These are phyloP conservation scores for Silene coronaria DNA, from an alignment of 179 eudicot genomes.

Conservation along the genomic window DNA sequence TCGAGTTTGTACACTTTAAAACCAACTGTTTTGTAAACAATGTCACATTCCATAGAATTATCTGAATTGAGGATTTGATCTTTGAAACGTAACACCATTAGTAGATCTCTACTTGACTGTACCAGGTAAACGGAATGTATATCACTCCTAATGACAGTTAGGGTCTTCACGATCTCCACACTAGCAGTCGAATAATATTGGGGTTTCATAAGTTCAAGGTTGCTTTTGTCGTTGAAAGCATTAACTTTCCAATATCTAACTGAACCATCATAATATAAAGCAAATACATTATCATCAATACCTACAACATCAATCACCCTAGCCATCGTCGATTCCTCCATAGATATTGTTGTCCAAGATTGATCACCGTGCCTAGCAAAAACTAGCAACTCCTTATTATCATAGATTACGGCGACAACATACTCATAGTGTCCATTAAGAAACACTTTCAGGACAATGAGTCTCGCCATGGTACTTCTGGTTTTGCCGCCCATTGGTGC, in stretches of 20 bases:
- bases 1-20: neutral
- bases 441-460: neutral
- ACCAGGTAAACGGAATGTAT: neutral
- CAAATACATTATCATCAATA: neutral
- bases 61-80: too few relatives aligned
- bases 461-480: neutral
- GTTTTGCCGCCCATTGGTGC: too few relatives aligned
- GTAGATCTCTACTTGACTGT: neutral
- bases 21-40: too few relatives aligned
- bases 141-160: too few relatives aligned
- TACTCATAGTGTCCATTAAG: neutral
- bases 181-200: neutral
- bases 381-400: neutral
- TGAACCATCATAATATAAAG: neutral
- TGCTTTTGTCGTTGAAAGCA: neutral
- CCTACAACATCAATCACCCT: neutral
- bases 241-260: neutral
- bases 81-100: neutral
- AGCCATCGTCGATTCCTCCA: too few relatives aligned
- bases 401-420: neutral
- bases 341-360: too few relatives aligned
- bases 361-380: constrained; percentile 12
- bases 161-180: too few relatives aligned
- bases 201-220: neutral
- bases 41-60: too few relatives aligned